A percentile compares a stretch with the other conserved stretches of the same genome.
Evolutionary conservation across 768 basidiomycete species (phyloP).

Genomic region (Leccinellum luteum): DNA sequence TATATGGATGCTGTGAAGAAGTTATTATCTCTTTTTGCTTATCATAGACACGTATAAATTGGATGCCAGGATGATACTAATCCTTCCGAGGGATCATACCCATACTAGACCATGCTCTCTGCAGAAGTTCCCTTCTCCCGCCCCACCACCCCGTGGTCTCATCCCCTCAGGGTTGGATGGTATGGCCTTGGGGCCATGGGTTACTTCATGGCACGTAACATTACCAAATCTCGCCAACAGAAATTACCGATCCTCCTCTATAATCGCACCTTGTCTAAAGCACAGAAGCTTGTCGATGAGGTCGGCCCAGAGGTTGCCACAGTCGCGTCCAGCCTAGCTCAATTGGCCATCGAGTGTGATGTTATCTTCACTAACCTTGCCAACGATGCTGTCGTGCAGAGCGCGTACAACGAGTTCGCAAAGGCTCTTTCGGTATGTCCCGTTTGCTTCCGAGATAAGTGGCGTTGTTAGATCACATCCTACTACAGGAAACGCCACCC

Average conservation of each 20-base stretch:
- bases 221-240: conserved; percentile 51
- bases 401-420: conserved; percentile 59
- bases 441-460: neutral
- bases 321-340: conserved; percentile 54
- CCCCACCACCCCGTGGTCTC: conserved; percentile 48
- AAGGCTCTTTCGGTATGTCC: conserved; percentile 52
- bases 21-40: neutral
- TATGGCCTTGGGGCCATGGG: conserved; percentile 67
- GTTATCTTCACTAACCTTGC: conserved; percentile 73
- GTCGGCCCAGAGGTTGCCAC: conserved; percentile 51
- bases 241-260: conserved; percentile 55
- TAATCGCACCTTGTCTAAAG: conserved; percentile 69
- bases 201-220: conserved; percentile 73
- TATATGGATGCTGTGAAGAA: neutral
- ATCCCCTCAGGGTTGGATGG: conserved; percentile 42
- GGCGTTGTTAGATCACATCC: neutral
- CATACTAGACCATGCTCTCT: conserved; percentile 7
- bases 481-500: conserved; percentile 38
- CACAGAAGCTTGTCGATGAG: conserved; percentile 54
- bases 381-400: conserved; percentile 67
- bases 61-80: conserved; percentile 2
- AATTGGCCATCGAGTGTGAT: conserved; percentile 67
- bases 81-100: conserved; percentile 2
- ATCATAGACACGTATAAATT: conserved; percentile 1
- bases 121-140: conserved; percentile 52